Conservation (phyloP, 345 rosid species). For the Gossypium stocksii region DNA sequence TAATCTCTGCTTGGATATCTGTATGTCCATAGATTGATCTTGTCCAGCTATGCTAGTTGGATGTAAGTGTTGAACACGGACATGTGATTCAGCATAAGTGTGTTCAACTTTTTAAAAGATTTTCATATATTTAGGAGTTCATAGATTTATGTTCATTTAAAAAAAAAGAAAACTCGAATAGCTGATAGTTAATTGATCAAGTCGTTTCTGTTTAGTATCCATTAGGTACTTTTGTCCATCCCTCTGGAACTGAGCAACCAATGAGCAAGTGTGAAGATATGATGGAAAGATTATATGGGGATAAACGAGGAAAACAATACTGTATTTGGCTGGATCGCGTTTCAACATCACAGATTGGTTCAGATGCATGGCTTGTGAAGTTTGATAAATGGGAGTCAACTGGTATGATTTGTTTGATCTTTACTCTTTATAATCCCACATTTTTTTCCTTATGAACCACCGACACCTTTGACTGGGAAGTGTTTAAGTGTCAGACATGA, state of each 20-base stretch:
- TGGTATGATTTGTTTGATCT: constrained; percentile 37
- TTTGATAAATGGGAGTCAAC: constrained; percentile 71
- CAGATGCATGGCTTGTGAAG: constrained; percentile 67
- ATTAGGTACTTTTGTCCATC: constrained; percentile 46
- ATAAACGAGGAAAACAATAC: constrained; percentile 46
- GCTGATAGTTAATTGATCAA: constrained; percentile 9
- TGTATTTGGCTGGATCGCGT: constrained; percentile 69
- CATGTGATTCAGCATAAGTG: not conserved
- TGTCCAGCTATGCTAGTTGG: not conserved
- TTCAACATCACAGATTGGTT: constrained; percentile 43
- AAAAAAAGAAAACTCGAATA: not conserved
- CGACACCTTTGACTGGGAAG: not conserved
- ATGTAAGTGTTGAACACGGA: not conserved
- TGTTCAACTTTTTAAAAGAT: not conserved
- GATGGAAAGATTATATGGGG: constrained; percentile 47
- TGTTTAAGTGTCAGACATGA: not conserved
- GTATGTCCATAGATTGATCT: not conserved
- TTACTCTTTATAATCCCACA: not conserved
- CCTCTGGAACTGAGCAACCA: constrained; percentile 48
- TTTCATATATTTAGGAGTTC: no score
- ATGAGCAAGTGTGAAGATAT: constrained; percentile 39
- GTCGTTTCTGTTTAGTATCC: constrained; percentile 33
- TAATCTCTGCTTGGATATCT: not conserved
- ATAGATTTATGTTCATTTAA: not conserved
- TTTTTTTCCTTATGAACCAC: constrained; percentile 2